These are phyloP conservation scores for Hymenoscyphus occultus DNA, from an alignment of 2,329 filamentous ascomycete genomes.

Conservation along the genomic window DNA sequence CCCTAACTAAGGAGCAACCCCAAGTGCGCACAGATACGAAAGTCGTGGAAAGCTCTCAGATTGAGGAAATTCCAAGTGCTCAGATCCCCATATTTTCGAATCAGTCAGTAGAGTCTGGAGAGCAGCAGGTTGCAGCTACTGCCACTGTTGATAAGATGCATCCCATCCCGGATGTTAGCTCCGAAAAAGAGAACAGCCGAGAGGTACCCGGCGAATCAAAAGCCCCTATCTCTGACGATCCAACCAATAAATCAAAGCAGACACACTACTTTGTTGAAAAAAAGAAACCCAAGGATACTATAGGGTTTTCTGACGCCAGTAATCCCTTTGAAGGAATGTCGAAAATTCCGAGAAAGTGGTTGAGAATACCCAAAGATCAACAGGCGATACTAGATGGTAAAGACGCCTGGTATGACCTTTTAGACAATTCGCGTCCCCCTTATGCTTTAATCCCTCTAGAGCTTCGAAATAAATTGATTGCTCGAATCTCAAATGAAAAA, in stretches of 20 bases:
- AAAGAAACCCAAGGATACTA: conserved; percentile 8
- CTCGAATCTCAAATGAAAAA: conserved; percentile 13
- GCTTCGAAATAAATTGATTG: conserved; percentile 27
- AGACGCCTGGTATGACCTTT: conserved; percentile 40
- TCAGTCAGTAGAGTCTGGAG: neutral
- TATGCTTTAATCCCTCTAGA: conserved; percentile 36
- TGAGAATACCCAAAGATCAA: conserved; percentile 49
- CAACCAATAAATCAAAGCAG: neutral
- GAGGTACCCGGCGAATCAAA: conserved; percentile 11
- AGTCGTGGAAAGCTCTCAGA: neutral
- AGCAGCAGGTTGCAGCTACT: neutral
- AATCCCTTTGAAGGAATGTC: conserved; percentile 30
- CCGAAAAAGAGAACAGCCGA: conserved; percentile 28
- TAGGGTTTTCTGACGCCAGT: neutral
- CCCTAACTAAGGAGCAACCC: neutral
- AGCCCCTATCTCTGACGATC: neutral
- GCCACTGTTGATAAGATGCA: neutral
- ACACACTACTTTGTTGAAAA: neutral
- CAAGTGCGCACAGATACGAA: neutral
- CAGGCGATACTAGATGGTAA: conserved; percentile 44
- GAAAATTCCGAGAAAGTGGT: conserved; percentile 41
- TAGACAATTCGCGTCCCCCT: neutral
- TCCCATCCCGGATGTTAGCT: neutral
- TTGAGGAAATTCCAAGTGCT: neutral
- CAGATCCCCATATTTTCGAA: neutral